Conservation (phyloP, 1,284 basidiomycete species). For the Ganoderma leucocontextum region DNA sequence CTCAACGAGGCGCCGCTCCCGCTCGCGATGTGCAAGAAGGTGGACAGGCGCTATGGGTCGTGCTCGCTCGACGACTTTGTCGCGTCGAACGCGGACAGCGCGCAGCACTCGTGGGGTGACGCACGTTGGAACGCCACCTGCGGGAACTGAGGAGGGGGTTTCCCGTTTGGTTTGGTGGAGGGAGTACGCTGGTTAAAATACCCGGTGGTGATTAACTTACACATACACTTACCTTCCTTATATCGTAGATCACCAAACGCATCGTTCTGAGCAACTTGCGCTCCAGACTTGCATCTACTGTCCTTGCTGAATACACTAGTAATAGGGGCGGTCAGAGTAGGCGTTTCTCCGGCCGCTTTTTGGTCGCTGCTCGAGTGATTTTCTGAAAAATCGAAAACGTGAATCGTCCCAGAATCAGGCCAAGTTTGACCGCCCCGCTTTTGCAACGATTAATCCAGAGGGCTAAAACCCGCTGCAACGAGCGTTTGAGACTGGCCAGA, state of each 20-base stretch:
- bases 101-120: slow-evolving; percentile 43
- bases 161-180: background rate
- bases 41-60: slow-evolving; percentile 46
- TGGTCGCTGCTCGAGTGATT: no score
- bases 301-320: background rate
- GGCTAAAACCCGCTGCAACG: no score
- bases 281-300: background rate
- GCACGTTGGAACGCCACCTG: slow-evolving; percentile 50
- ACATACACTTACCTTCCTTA: background rate
- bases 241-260: background rate
- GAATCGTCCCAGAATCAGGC: no score
- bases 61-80: slow-evolving; percentile 50
- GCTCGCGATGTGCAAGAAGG: slow-evolving; percentile 43
- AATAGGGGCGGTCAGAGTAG: no score
- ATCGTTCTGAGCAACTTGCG: background rate
- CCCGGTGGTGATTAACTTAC: background rate
- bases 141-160: slow-evolving; percentile 30
- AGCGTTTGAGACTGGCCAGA: no score
- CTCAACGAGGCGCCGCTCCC: slow-evolving; percentile 54
- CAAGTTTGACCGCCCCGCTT: no score
- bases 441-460: no score
- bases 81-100: slow-evolving; percentile 42
- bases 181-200: background rate
- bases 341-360: no score
- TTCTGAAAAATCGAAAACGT: no score